A percentile compares a stretch with the other conserved stretches of the same genome.
phyloP scores from a whole-genome alignment of 2,329 filamentous ascomycete genomes.

The Leptographium wingfieldii region DNA sequence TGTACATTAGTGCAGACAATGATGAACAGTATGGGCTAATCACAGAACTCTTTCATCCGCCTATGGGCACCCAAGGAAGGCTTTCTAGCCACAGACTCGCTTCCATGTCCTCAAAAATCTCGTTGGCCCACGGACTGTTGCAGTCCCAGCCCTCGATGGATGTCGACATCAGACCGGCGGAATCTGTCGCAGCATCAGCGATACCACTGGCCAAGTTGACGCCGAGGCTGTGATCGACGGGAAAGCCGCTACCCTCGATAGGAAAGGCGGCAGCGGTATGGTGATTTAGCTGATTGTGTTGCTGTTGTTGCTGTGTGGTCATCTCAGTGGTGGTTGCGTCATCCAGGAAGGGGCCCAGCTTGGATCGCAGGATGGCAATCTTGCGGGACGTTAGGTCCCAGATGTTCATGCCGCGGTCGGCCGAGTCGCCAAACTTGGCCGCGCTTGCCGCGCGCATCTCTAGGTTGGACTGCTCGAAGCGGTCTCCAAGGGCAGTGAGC shows the following conservation, averaged over 20 bases:
- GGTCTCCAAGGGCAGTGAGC: constrained; percentile 25
- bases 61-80: constrained; percentile 8
- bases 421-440: constrained; percentile 12
- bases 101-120: constrained; percentile 13
- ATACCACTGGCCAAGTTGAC: neutral
- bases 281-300: neutral
- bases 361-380: constrained; percentile 31
- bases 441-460: constrained; percentile 20
- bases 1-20: neutral
- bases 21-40: neutral
- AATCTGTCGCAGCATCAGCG: neutral
- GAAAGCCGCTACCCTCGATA: neutral
- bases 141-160: constrained; percentile 8
- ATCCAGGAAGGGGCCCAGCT: constrained; percentile 34
- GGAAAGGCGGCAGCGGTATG: neutral
- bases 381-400: constrained; percentile 37
- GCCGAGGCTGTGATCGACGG: neutral
- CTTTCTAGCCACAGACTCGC: constrained; percentile 12
- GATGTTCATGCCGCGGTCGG: constrained; percentile 26
- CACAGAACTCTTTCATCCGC: neutral
- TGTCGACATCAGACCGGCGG: neutral
- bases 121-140: constrained; percentile 10
- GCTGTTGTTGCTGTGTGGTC: neutral
- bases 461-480: constrained; percentile 30
- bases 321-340: neutral